Conservation (phyloP, 768 basidiomycete species). For the Hypholoma fasciculare region DNA sequence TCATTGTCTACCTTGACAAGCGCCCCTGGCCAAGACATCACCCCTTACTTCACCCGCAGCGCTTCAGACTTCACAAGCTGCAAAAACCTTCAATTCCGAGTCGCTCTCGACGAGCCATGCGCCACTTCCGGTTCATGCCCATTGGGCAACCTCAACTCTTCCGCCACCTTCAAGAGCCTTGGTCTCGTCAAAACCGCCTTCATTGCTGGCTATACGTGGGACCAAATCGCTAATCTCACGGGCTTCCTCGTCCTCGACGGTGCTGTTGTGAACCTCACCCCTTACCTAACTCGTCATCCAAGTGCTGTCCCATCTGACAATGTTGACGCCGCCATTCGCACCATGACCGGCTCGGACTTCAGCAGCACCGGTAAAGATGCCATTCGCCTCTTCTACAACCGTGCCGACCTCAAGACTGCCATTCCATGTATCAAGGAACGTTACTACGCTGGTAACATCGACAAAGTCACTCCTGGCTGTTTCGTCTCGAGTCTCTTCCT, state of each 20-base stretch:
- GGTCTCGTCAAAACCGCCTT: conserved; percentile 64
- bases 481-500: conserved; percentile 89
- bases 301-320: conserved; percentile 66
- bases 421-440: conserved; percentile 82
- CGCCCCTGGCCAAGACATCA: conserved; percentile 84
- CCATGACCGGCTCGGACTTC: conserved; percentile 52
- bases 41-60: conserved; percentile 77
- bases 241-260: conserved; percentile 92
- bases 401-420: conserved; percentile 59
- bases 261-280: conserved; percentile 87
- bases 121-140: conserved; percentile 58
- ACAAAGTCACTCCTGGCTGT: conserved; percentile 95
- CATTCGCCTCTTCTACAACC: conserved; percentile 83
- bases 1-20: conserved; percentile 59
- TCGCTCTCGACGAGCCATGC: conserved; percentile 79
- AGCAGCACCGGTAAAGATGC: conserved; percentile 78
- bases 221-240: conserved; percentile 69
- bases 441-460: conserved; percentile 93
- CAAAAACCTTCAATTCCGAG: conserved; percentile 56
- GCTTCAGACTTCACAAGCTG: conserved; percentile 69
- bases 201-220: conserved; percentile 89
- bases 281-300: conserved; percentile 79
- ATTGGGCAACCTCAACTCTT: conserved; percentile 57
- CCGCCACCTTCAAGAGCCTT: conserved; percentile 60
- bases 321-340: conserved; percentile 84